phyloP scores from a whole-genome alignment of 73 alveolate species.

The Durusdinium trenchii region DNA sequence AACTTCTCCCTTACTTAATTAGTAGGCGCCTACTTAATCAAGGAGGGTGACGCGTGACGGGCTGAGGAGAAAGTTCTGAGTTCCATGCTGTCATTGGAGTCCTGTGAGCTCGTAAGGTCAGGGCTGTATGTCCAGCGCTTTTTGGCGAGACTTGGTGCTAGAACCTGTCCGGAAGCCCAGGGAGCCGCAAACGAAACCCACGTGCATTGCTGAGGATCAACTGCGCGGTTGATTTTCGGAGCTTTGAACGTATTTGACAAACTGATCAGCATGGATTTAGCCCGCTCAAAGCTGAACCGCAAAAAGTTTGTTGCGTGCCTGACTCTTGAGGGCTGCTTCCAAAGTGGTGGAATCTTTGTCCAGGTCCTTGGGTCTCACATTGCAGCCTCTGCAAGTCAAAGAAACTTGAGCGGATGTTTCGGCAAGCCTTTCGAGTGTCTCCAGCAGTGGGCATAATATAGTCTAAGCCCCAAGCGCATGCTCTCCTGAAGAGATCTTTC shows the following conservation, averaged over 20 bases:
- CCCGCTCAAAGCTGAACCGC: no score
- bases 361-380: neutral
- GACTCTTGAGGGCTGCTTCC: conserved; percentile 24
- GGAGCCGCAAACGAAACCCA: no score
- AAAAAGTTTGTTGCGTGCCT: no score
- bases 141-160: neutral
- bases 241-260: no score
- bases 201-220: neutral
- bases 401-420: neutral
- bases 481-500: conserved; percentile 38
- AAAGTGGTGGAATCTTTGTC: conserved; percentile 12
- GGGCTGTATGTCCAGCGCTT: conserved; percentile 39
- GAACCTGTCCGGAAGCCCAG: neutral
- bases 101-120: no score
- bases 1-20: no score
- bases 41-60: no score
- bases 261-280: no score
- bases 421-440: neutral
- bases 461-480: neutral
- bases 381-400: neutral
- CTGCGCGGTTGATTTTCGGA: neutral
- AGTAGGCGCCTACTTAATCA: no score
- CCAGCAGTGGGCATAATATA: neutral
- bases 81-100: no score
- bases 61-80: no score